Evolutionary conservation across 2,329 filamentous ascomycete species (phyloP).

Genomic region (Thelonectria olida): DNA sequence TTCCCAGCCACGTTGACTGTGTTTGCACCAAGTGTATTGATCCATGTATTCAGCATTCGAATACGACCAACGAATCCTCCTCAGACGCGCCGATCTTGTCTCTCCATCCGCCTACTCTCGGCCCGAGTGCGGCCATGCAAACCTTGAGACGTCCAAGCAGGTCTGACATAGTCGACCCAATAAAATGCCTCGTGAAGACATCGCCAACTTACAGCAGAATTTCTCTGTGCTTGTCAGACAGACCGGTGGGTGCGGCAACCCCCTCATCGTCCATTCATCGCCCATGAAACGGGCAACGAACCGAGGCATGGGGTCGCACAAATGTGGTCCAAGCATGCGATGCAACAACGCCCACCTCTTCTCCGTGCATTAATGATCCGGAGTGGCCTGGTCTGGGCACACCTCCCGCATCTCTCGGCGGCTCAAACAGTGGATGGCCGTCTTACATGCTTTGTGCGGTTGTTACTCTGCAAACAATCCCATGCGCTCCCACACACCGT

Average conservation of each 20-base stretch:
- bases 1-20: background rate
- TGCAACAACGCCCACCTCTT: background rate
- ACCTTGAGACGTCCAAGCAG: background rate
- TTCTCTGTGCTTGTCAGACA: constrained; percentile 3
- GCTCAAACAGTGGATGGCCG: background rate
- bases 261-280: background rate
- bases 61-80: too few species aligned
- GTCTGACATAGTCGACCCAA: background rate
- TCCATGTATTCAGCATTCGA: too few species aligned
- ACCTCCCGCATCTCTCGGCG: background rate
- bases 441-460: background rate
- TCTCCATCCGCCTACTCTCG: background rate
- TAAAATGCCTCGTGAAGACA: background rate
- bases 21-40: too few species aligned
- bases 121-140: background rate
- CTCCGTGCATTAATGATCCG: background rate
- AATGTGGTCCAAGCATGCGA: constrained; percentile 11
- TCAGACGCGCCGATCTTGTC: background rate
- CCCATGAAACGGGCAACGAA: background rate
- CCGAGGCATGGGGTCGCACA: constrained; percentile 1
- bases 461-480: background rate
- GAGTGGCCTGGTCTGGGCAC: constrained; percentile 2
- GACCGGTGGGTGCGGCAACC: background rate
- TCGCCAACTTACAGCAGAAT: background rate
- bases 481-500: background rate